Evolutionary conservation across 768 basidiomycete genomes (phyloP).

Genomic region (Pleurotus giganteus): DNA sequence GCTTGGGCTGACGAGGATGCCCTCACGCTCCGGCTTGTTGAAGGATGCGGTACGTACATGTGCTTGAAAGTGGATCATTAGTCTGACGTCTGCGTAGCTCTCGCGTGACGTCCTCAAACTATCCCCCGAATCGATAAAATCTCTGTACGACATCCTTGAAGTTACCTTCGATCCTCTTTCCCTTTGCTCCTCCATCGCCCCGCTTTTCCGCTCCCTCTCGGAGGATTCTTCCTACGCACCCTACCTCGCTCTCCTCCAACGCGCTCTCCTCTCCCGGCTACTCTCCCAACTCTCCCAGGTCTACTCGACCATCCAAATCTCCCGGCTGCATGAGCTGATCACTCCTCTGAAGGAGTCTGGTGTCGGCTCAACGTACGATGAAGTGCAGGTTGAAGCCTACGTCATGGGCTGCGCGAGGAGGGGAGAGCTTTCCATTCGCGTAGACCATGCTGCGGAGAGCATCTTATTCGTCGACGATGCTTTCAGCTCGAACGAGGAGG

Average conservation of each 20-base stretch:
- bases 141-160: slow-evolving; percentile 86
- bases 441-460: slow-evolving; percentile 85
- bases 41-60: slow-evolving; percentile 72
- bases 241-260: slow-evolving; percentile 87
- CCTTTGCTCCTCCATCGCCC: slow-evolving; percentile 75
- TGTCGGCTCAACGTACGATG: slow-evolving; percentile 49
- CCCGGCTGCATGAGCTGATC: slow-evolving; percentile 74
- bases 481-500: slow-evolving; percentile 47
- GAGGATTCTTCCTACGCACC: slow-evolving; percentile 62
- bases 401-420: slow-evolving; percentile 89
- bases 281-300: slow-evolving; percentile 91
- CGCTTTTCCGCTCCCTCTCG: slow-evolving; percentile 65
- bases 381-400: slow-evolving; percentile 86
- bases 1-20: slow-evolving; percentile 78
- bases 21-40: slow-evolving; percentile 83
- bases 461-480: slow-evolving; percentile 84
- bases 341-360: slow-evolving; percentile 64
- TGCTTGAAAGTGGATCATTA: neutral
- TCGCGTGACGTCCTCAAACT: slow-evolving; percentile 82
- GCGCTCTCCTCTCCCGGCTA: slow-evolving; percentile 87
- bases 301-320: slow-evolving; percentile 83
- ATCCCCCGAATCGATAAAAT: slow-evolving; percentile 68
- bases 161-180: slow-evolving; percentile 91
- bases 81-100: slow-evolving; percentile 42
- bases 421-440: slow-evolving; percentile 80